phyloP scores from a whole-genome alignment of 2,329 filamentous ascomycete genomes.

The Calonectria pseudoreteaudii region DNA sequence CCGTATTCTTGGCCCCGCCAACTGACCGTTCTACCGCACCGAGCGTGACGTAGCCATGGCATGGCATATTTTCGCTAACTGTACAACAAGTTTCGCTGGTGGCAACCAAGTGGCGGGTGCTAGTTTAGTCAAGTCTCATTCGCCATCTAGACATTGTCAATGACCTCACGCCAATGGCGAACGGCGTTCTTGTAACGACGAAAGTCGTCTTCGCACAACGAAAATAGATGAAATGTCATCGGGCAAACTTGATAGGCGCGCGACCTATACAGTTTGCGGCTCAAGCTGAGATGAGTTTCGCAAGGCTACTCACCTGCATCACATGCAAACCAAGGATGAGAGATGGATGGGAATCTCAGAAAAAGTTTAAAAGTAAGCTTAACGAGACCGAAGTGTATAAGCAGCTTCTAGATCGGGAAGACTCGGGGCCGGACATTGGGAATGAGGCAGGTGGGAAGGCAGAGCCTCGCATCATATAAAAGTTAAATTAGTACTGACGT shows the following conservation, averaged over 20 bases:
- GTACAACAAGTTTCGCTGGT: neutral
- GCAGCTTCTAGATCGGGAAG: neutral
- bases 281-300: neutral
- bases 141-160: neutral
- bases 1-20: neutral
- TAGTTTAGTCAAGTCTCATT: neutral
- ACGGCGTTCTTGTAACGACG: neutral
- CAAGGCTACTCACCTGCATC: neutral
- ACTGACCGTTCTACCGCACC: neutral
- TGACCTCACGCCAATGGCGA: neutral
- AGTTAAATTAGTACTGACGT: neutral
- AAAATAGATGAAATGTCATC: neutral
- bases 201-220: neutral
- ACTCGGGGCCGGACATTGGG: neutral
- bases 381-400: neutral
- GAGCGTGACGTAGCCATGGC: neutral
- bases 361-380: neutral
- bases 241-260: neutral
- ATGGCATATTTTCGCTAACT: neutral
- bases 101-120: neutral
- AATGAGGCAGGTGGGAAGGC: neutral
- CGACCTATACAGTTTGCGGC: neutral
- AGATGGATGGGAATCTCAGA: neutral
- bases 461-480: neutral
- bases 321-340: neutral